Base-by-base conservation (phyloP, 768 basidiomycete genomes). In the Suillus sp. region DNA sequence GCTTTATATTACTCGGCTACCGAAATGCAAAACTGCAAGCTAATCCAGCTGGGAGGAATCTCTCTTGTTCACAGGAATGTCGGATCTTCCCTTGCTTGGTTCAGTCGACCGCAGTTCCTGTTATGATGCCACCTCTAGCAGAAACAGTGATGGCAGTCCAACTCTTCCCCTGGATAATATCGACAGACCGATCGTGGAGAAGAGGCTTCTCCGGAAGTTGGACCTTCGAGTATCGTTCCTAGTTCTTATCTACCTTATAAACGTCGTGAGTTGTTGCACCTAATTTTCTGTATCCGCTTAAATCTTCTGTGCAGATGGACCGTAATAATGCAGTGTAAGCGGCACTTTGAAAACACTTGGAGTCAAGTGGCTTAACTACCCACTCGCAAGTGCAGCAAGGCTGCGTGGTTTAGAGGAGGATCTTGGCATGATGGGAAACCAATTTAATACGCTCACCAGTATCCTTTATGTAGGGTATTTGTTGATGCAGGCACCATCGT, bases 401-500 rank as follows among this genome's bases (percentile, higher is more conserved):
- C 75, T 91, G 45, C 80, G 84, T 45, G 90, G 90, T 0, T 86
- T 91, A 60, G 87, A 90, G 70, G 75, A 78, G 61, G 90, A 91
- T 70, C 79, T 92, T 20, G 72, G 82, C 32, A 80, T 91, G 37
- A 76, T 81, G 59, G 86, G 83, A n/a, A 75, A 79, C 62, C 79
- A 91, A 67, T 92, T 90, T 68, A 82, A 87, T 7, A 88, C 89
- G 0, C 72, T 91, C 14, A 75, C 91, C 22, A 86, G 87, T 32
- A 83, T 89, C 64, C 79, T 89, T 57, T 88, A 87, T 66, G 80
- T 88, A 47, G 88, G 88, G 27, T 91, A 91, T 69, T 86, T 87
- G 62, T 74, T 89, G 32, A 91, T 88, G 86, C 90, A 92, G 70
- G 81, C 89, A 58, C 89, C 89, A 22, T 88, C 86, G 85, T 88